phyloP scores from a whole-genome alignment of 176 grass and related monocot genomes.

The Thalia dealbata region DNA sequence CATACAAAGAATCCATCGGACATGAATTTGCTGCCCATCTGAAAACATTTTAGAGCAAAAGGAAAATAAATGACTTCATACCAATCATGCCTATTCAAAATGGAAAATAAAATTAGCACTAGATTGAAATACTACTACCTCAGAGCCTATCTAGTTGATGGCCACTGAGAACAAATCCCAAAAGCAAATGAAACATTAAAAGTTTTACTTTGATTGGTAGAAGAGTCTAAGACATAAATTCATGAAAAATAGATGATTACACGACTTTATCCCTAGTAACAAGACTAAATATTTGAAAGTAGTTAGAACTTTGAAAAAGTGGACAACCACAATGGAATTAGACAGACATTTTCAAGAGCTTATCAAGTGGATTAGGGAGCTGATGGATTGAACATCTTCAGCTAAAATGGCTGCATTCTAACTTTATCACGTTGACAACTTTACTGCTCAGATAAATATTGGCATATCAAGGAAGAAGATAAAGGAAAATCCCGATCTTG shows the following conservation, averaged over 20 bases:
- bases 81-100: background rate
- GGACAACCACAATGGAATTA: background rate
- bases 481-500: background rate
- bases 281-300: background rate
- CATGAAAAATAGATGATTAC: background rate
- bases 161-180: background rate
- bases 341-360: background rate
- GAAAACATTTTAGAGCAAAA: background rate
- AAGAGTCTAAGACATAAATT: background rate
- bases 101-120: background rate
- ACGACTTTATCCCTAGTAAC: background rate
- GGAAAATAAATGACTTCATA: background rate
- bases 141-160: background rate
- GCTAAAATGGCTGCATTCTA: background rate
- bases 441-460: background rate
- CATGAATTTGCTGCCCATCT: conserved; percentile 67
- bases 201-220: background rate
- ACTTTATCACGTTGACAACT: background rate
- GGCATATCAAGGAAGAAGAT: background rate
- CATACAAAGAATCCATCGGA: conserved; percentile 83
- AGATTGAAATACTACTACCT: background rate
- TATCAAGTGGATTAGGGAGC: background rate
- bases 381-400: no score
- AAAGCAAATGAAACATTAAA: background rate
- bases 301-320: background rate